These are phyloP conservation scores for Arachnomyces sp. DNA, from an alignment of 2,329 filamentous ascomycete genomes.

Conservation along the genomic window DNA sequence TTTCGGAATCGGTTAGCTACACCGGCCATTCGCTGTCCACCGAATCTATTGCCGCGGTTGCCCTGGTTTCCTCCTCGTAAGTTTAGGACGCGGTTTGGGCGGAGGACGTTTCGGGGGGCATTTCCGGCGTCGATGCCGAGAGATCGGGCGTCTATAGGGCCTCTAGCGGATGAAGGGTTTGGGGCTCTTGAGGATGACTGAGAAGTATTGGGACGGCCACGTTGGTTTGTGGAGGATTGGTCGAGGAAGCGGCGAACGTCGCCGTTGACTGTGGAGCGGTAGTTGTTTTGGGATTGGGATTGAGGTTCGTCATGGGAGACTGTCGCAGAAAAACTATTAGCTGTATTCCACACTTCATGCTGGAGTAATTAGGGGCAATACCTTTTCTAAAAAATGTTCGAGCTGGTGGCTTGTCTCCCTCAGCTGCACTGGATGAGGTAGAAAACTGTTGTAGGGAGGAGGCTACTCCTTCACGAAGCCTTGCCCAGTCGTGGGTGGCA, in stretches of 20 bases:
- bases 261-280: no score
- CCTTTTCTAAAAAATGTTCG: no score
- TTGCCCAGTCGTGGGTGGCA: not conserved
- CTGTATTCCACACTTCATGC: no score
- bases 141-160: constrained; percentile 30
- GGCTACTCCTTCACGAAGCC: constrained; percentile 2
- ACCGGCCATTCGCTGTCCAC: not conserved
- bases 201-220: not conserved
- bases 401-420: not conserved
- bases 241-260: no score
- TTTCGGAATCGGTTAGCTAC: constrained; percentile 14
- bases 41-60: not conserved
- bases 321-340: no score
- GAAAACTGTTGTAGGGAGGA: not conserved
- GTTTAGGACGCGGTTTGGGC: constrained; percentile 19
- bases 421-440: constrained; percentile 1
- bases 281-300: not conserved
- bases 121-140: constrained; percentile 19
- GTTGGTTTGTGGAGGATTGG: no score
- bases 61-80: constrained; percentile 13
- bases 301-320: no score
- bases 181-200: not conserved
- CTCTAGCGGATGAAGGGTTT: constrained; percentile 12
- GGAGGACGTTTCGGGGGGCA: constrained; percentile 25
- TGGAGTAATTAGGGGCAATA: no score